A percentile compares a stretch with the other conserved stretches of the same genome.
phyloP scores from a whole-genome alignment of 1,139 yeast genomes.

The Lodderomyces metapsilosis region DNA sequence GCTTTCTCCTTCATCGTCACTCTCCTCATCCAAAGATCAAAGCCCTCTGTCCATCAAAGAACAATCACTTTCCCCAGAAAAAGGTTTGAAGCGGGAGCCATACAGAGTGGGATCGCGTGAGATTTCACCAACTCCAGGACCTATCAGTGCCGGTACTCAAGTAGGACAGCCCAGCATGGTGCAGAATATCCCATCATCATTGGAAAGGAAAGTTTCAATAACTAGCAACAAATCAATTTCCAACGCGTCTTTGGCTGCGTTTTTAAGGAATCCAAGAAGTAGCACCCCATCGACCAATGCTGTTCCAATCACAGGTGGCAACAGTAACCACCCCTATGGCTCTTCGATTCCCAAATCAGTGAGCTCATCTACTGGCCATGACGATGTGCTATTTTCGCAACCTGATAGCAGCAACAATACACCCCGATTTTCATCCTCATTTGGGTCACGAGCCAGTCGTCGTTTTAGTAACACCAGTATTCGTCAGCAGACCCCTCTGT shows the following conservation, averaged over 20 bases:
- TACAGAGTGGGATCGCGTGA: slow-evolving; percentile 64
- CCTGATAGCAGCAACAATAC: slow-evolving; percentile 23
- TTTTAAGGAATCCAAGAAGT: slow-evolving; percentile 49
- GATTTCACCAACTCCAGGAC: slow-evolving; percentile 40
- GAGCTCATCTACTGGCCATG: slow-evolving; percentile 43
- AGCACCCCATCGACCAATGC: slow-evolving; percentile 31
- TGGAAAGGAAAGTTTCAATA: slow-evolving; percentile 43
- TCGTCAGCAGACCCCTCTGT: slow-evolving; percentile 29
- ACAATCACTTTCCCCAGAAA: slow-evolving; percentile 18
- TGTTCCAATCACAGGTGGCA: slow-evolving; percentile 23
- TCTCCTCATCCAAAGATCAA: slow-evolving; percentile 14
- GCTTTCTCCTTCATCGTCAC: slow-evolving; percentile 32
- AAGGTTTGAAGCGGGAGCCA: slow-evolving; percentile 36
- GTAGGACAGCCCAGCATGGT: slow-evolving; percentile 13
- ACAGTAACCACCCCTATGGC: slow-evolving; percentile 11
- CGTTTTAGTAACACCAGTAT: slow-evolving; percentile 39
- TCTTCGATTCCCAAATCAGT: slow-evolving; percentile 38
- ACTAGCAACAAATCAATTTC: slow-evolving; percentile 53
- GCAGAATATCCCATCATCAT: slow-evolving; percentile 18
- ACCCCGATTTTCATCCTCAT: slow-evolving; percentile 50
- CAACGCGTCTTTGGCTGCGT: slow-evolving; percentile 54
- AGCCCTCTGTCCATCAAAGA: slow-evolving; percentile 13
- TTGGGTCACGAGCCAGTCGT: slow-evolving; percentile 52
- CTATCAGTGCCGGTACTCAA: slow-evolving; percentile 29
- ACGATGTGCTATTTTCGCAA: slow-evolving; percentile 21